A percentile compares a stretch with the other conserved stretches of the same genome.
Evolutionary conservation across 495 filamentous ascomycete genomes (phyloP).

Genomic region (Daldinia loculata): DNA sequence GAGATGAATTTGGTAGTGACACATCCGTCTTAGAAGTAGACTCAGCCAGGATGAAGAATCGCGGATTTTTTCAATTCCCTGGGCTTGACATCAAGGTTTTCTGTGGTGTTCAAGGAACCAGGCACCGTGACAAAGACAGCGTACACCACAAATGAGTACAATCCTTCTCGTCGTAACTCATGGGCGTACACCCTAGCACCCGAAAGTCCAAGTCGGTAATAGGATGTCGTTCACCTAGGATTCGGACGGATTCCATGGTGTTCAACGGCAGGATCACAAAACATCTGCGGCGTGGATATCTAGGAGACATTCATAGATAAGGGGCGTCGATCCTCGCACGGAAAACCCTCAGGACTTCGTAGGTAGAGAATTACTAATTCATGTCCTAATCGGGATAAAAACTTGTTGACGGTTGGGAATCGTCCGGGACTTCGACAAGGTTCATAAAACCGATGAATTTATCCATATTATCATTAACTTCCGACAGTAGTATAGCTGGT

Average conservation of each 20-base stretch:
- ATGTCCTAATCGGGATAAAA: constrained; percentile 35
- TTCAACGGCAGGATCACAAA: constrained; percentile 6
- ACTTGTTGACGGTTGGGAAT: constrained; percentile 22
- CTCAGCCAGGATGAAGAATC: constrained; percentile 12
- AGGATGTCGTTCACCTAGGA: background rate
- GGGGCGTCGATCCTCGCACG: constrained; percentile 8
- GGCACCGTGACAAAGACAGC: background rate
- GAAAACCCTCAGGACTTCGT: constrained; percentile 29
- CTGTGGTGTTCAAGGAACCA: background rate
- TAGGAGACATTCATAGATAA: background rate
- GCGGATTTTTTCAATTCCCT: background rate
- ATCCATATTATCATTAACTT: constrained; percentile 40
- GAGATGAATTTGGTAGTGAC: background rate
- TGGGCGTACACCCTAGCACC: constrained; percentile 17
- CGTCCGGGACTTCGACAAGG: constrained; percentile 28
- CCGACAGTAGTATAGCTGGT: constrained; percentile 35
- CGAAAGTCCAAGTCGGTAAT: constrained; percentile 7
- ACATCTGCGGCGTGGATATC: constrained; percentile 3
- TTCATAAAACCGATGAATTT: constrained; percentile 25
- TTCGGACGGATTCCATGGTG: constrained; percentile 5
- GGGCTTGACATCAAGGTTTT: background rate
- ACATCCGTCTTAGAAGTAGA: background rate
- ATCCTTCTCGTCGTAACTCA: constrained; percentile 8
- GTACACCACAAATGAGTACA: background rate
- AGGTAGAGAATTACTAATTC: constrained; percentile 8